A percentile compares a stretch with the other conserved stretches of the same genome.
phyloP scores from a whole-genome alignment of 257 asterid genomes.

The Mentha longifolia region DNA sequence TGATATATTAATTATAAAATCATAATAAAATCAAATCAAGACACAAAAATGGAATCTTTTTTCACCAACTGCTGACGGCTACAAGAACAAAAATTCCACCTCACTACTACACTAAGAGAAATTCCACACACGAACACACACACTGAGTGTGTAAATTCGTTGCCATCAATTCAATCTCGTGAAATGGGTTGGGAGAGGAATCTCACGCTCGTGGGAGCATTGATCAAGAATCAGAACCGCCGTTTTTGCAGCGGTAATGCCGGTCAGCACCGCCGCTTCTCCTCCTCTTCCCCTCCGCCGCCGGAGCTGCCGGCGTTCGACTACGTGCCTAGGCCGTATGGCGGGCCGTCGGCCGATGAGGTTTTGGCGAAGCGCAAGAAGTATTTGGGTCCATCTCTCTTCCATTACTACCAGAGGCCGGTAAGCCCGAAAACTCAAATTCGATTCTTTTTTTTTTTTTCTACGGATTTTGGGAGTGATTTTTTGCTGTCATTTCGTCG shows the following conservation, averaged over 20 bases:
- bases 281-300: constrained; percentile 51
- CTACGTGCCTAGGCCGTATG: constrained; percentile 73
- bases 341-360: constrained; percentile 79
- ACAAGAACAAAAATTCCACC: background rate
- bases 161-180: background rate
- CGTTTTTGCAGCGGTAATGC: background rate
- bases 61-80: background rate
- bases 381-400: constrained; percentile 86
- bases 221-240: constrained; percentile 10
- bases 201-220: constrained; percentile 2
- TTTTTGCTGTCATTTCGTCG: constrained; percentile 6
- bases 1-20: too few species aligned
- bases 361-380: constrained; percentile 74
- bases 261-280: constrained; percentile 38
- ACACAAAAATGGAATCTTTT: constrained; percentile 1
- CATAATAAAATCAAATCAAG: too few species aligned
- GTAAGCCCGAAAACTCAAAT: constrained; percentile 42
- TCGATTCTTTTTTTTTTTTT: background rate
- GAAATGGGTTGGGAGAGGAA: constrained; percentile 16
- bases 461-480: background rate
- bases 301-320: constrained; percentile 68
- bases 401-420: constrained; percentile 84
- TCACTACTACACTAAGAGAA: background rate
- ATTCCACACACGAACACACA: background rate
- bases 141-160: background rate